phyloP scores from a whole-genome alignment of 2,329 filamentous ascomycete genomes.

The Fusarium brachygibbosum region DNA sequence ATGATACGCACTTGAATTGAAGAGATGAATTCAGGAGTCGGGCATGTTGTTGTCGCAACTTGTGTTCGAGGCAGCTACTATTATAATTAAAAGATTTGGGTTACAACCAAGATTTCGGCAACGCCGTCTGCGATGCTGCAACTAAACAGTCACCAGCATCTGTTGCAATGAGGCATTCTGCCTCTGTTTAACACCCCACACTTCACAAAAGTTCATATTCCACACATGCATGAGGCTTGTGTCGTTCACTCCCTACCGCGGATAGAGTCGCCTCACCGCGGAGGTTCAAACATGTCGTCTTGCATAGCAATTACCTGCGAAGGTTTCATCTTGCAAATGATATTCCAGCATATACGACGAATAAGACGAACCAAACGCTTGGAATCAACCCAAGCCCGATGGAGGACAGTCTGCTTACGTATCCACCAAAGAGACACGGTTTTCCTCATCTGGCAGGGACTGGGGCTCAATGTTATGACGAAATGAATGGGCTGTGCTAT shows the following conservation, averaged over 20 bases:
- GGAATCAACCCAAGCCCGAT: slow-evolving; percentile 28
- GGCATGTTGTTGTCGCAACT: background rate
- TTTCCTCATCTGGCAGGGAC: slow-evolving; percentile 29
- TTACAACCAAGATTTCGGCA: slow-evolving; percentile 24
- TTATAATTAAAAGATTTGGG: slow-evolving; percentile 9
- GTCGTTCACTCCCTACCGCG: background rate
- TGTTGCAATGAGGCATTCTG: slow-evolving; percentile 38
- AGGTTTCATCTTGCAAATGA: slow-evolving; percentile 45
- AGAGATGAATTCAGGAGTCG: slow-evolving; percentile 6
- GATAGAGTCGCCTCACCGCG: slow-evolving; percentile 15
- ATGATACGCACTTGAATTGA: slow-evolving; percentile 54
- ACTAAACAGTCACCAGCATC: slow-evolving; percentile 40
- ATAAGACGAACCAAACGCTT: slow-evolving; percentile 34
- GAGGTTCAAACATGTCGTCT: slow-evolving; percentile 28
- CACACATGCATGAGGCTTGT: slow-evolving; percentile 24
- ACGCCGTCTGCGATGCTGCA: slow-evolving; percentile 30
- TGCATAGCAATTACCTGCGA: slow-evolving; percentile 37
- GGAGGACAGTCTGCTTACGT: slow-evolving; percentile 41
- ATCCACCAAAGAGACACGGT: slow-evolving; percentile 36
- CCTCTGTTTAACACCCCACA: slow-evolving; percentile 44
- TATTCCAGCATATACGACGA: slow-evolving; percentile 33
- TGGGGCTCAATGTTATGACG: slow-evolving; percentile 33
- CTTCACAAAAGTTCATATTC: slow-evolving; percentile 28
- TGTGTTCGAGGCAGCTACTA: slow-evolving; percentile 4
- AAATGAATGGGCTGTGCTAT: slow-evolving; percentile 21